Evolutionary conservation across 768 basidiomycete species (phyloP), one percentile per base, ranked within the genome.

Genomic region (Russula abietina): DNA sequence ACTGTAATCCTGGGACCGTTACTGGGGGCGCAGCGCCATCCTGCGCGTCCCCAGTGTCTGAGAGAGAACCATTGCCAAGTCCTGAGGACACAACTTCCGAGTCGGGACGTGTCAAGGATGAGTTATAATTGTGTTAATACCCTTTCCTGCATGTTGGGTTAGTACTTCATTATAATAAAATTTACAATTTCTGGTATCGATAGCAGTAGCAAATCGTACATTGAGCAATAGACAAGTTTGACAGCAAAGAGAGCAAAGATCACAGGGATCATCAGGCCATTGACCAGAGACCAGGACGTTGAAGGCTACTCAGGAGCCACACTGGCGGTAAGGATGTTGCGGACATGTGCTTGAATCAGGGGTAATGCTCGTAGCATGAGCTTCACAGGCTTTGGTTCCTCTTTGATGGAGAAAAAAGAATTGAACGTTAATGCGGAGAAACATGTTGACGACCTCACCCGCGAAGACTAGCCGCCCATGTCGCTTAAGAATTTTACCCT

Each of bases 381-480:
- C 70, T 85, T 85, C 66, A 90, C 81, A n/a, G 89, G 83, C 69
- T 88, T 85, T 41, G 80, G 75, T 72, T 89, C 86, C 30, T 85
- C 89, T 91, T 64, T 11, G 28, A 43, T 28, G 24, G 53, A 9
- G 58, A 30, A 16, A 59, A 43, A 41, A 14, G 19, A 8, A 12
- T 12, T 60, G 26, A 14, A 39, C 22, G 24, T 11, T 14, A 14
- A 9, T 26, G 32, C 26, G 16, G 36, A 32, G 12, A 38, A n/a
- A 28, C 48, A 6, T 30, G 3, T 45, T n/a, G 26, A 56, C 38
- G n/a, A 16, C 69, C 77, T 59, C 68, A 90, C 91, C 83, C 7
- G 88, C 82, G 39, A 81, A 77, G 45, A 84, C 73, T 22, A 93
- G 74, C 58, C 78, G 78, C 7, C 89, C 89, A 63, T 93, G 86